Conservation (phyloP, 2,329 filamentous ascomycete genomes). For the Ophiosphaerella korrae region DNA sequence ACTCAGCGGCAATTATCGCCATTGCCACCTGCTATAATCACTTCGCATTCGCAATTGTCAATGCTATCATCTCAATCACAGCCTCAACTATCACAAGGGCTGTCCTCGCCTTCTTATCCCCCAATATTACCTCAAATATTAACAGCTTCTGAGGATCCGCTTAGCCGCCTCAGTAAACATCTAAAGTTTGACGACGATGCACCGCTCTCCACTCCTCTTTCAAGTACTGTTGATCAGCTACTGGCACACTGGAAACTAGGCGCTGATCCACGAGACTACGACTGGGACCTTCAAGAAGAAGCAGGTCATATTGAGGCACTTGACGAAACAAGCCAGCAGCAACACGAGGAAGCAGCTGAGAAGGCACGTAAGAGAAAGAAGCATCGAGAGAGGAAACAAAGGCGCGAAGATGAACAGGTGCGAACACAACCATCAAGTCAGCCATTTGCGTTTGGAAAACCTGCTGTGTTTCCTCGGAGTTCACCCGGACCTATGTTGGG, state of each 20-base stretch:
- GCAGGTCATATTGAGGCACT: slow-evolving; percentile 30
- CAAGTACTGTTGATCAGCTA: slow-evolving; percentile 42
- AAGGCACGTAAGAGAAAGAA: slow-evolving; percentile 48
- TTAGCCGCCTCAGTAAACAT: slow-evolving; percentile 45
- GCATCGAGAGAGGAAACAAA: slow-evolving; percentile 48
- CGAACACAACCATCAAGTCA: slow-evolving; percentile 28
- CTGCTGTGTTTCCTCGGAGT: slow-evolving; percentile 21
- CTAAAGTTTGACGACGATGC: slow-evolving; percentile 40
- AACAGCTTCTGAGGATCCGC: slow-evolving; percentile 24
- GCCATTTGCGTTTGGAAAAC: slow-evolving; percentile 7
- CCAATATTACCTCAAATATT: slow-evolving; percentile 15
- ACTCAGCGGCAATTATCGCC: background rate
- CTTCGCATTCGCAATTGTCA: slow-evolving; percentile 3
- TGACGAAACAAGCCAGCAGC: slow-evolving; percentile 44
- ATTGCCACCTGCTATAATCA: background rate
- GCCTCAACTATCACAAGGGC: slow-evolving; percentile 7
- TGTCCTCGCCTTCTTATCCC: background rate
- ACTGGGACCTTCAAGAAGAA: slow-evolving; percentile 46
- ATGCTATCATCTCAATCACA: slow-evolving; percentile 4
- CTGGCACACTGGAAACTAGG: slow-evolving; percentile 51
- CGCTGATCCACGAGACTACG: slow-evolving; percentile 46
- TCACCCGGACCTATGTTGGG: slow-evolving; percentile 33
- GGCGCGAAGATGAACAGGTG: slow-evolving; percentile 43
- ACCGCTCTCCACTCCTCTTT: slow-evolving; percentile 22
- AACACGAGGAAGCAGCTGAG: slow-evolving; percentile 44